Base-by-base conservation (phyloP, 108 stramenopile genomes). In the Skeletonema potamos region DNA sequence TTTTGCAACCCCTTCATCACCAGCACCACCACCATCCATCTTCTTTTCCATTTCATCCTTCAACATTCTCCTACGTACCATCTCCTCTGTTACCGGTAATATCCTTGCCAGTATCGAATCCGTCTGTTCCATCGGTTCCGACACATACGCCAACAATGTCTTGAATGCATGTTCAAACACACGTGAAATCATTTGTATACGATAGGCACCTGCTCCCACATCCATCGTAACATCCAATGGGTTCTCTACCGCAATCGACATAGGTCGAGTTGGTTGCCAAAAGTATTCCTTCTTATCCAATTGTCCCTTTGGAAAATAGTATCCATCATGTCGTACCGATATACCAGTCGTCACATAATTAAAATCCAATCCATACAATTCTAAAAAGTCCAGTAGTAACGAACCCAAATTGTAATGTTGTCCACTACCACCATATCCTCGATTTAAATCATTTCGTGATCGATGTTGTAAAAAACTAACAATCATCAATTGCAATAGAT, bases 261-360 rank as follows among this genome's bases (percentile, higher is more conserved):
- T 84, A 8, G 87, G 87, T 28, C 90, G 84, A 1, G 29, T 37
- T 0, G 85, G 77, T 58, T 85, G 77, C 75, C 81, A 92, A 70
- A 89, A 93, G 12, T 70, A 43, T n/a, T 86, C 66, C 48, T 74
- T 81, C 20, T 76, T 73, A 26, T 84, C 82, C 41, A 57, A 43
- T 8, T 73, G 69, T 26, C 89, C 93, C 85, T 96, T 96, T 29
- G 90, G 89, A 81, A 96, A 96, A 73, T 87, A 97, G 32, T 70
- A 80, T 6, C 97, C 97, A 82, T 92, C 95, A 70, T 87, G 63
- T 20, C 91, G 84, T 0, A 97, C 85, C 0, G 89, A 90, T 24
- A 96, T 91, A 1, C 87, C 97, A 9, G 89, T 89, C 5, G 92
- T 92, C 6, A 84, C 61, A 64, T 93, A 97, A 76, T 98, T 98